Evolutionary conservation across 2,329 filamentous ascomycete genomes (phyloP).

Genomic region (Paraphaeosphaeria sporulosa): DNA sequence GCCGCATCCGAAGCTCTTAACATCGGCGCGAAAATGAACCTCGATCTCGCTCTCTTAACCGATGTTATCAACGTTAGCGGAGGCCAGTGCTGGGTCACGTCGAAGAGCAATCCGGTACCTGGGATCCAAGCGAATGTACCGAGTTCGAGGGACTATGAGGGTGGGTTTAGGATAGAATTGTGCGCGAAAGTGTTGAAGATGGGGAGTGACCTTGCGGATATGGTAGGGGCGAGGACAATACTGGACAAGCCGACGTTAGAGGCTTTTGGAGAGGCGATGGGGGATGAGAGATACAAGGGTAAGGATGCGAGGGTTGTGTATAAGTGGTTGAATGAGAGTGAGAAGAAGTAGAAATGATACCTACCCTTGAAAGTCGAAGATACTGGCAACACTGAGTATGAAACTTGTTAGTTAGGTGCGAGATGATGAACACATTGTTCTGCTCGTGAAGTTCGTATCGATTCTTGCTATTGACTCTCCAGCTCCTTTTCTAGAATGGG

Average conservation of each 20-base stretch:
- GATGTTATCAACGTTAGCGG: constrained; percentile 90
- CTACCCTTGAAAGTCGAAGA: background rate
- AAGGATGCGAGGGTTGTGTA: constrained; percentile 45
- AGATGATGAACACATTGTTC: background rate
- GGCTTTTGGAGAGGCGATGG: constrained; percentile 39
- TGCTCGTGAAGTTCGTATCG: background rate
- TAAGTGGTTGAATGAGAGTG: constrained; percentile 44
- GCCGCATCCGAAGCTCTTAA: constrained; percentile 70
- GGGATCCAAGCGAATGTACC: constrained; percentile 49
- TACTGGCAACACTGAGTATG: background rate
- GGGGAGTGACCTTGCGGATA: constrained; percentile 44
- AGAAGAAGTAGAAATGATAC: constrained; percentile 20
- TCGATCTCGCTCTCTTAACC: constrained; percentile 71
- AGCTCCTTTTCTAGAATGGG: constrained; percentile 35
- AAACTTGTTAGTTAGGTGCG: background rate
- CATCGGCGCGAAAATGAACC: constrained; percentile 66
- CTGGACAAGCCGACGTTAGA: constrained; percentile 41
- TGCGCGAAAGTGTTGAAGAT: constrained; percentile 46
- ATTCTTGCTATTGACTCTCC: constrained; percentile 7
- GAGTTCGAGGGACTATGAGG: constrained; percentile 48
- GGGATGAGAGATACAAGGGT: constrained; percentile 38
- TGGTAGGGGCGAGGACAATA: constrained; percentile 43
- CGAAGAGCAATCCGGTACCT: constrained; percentile 90
- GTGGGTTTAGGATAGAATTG: constrained; percentile 48
- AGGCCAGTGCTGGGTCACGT: constrained; percentile 89